Conservation (phyloP, 1,284 basidiomycete genomes). For the Amylostereum areolatum region DNA sequence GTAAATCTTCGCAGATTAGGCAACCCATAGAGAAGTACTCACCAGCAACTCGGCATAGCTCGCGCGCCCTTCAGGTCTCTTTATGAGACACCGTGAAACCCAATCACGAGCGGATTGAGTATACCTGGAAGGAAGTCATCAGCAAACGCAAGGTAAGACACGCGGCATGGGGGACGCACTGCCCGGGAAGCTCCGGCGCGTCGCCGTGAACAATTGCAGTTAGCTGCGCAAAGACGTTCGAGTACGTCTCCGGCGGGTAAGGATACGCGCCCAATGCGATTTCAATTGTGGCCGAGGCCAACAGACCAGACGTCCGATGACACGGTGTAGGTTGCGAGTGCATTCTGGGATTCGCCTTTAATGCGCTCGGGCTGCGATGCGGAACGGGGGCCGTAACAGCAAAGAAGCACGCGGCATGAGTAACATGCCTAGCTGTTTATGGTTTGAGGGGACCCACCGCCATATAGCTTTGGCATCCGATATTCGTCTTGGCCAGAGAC, state of each 20-base stretch:
- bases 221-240: constrained; percentile 94
- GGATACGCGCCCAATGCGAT: constrained; percentile 91
- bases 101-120: constrained; percentile 52
- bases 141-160: too few relatives aligned
- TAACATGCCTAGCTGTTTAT: neutral
- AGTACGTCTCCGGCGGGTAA: constrained; percentile 97
- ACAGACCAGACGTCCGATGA: constrained; percentile 98
- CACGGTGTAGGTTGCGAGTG: constrained; percentile 88
- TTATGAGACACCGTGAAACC: constrained; percentile 63
- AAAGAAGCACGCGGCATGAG: too few relatives aligned
- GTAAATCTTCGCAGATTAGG: constrained; percentile 1
- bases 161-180: too few relatives aligned
- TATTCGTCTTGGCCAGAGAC: constrained; percentile 95
- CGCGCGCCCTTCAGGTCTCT: constrained; percentile 73
- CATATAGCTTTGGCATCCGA: constrained; percentile 99
- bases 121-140: constrained; percentile 21
- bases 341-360: constrained; percentile 87
- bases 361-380: constrained; percentile 82
- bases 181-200: constrained; percentile 73
- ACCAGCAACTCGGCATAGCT: constrained; percentile 83
- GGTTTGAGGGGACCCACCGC: constrained; percentile 53
- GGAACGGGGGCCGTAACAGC: neutral
- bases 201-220: constrained; percentile 95
- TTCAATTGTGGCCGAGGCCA: constrained; percentile 93
- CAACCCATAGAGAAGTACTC: constrained; percentile 18